Evolutionary conservation across 2,329 filamentous ascomycete species (phyloP).

Genomic region (Xylariales sp.): DNA sequence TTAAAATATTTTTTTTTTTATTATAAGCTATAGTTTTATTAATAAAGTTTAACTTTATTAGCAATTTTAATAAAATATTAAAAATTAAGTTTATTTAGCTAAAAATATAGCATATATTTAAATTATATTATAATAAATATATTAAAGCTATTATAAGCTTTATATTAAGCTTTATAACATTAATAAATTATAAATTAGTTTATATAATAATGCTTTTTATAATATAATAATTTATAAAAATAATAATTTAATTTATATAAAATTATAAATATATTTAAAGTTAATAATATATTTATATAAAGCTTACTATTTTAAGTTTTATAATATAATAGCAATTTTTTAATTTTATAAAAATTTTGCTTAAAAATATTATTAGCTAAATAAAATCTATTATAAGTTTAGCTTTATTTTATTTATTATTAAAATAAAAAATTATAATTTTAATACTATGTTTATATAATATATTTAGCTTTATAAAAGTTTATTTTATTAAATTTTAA

Average conservation of each 20-base stretch:
- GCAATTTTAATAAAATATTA: neutral
- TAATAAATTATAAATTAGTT: slow-evolving; percentile 8
- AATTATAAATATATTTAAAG: neutral
- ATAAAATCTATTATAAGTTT: neutral
- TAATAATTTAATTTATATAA: neutral
- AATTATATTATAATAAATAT: slow-evolving; percentile 12
- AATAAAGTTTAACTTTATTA: neutral
- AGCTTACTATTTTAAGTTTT: neutral
- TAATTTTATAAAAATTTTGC: neutral
- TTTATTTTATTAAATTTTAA: neutral
- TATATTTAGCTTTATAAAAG: neutral
- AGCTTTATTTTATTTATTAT: neutral
- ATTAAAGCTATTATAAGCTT: slow-evolving; percentile 2
- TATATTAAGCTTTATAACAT: slow-evolving; percentile 18
- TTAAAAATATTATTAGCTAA: slow-evolving; percentile 5
- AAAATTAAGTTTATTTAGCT: slow-evolving; percentile 9
- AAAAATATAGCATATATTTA: slow-evolving; percentile 22
- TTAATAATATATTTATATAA: no score
- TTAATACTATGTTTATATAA: neutral
- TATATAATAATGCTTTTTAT: slow-evolving; percentile 1
- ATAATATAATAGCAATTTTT: neutral
- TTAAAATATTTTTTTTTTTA: neutral
- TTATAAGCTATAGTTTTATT: neutral
- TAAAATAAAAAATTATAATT: neutral
- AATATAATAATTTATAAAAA: slow-evolving; percentile 6